Evolutionary conservation across 495 filamentous ascomycete species (phyloP).

Genomic region (Penicillium daleae): DNA sequence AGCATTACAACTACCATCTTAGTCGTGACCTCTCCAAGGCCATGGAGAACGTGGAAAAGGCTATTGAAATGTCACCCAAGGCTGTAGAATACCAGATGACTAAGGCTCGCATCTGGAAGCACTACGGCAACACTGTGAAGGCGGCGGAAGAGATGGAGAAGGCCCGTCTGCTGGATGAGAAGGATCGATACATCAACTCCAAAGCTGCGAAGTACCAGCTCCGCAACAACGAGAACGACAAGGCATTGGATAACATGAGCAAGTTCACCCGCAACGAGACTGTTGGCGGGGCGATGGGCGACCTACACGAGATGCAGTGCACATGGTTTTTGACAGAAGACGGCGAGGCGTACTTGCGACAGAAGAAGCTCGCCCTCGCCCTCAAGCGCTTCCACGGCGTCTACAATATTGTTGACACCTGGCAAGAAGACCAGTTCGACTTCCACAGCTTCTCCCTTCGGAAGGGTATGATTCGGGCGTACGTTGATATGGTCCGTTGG

Average conservation of each 20-base stretch:
- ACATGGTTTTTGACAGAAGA: constrained; percentile 97
- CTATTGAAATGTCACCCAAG: constrained; percentile 73
- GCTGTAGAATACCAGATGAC: constrained; percentile 94
- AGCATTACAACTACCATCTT: constrained; percentile 93
- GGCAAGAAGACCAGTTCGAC: constrained; percentile 98
- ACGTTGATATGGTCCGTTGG: constrained; percentile 96
- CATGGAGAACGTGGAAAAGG: constrained; percentile 77
- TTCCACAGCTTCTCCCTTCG: constrained; percentile 96
- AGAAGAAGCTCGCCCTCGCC: constrained; percentile 80
- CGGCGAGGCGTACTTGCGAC: constrained; percentile 84
- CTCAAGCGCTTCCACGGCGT: constrained; percentile 88
- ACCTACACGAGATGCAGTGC: constrained; percentile 98
- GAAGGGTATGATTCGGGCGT: constrained; percentile 93
- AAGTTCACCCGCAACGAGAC: constrained; percentile 94
- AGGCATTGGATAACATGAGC: constrained; percentile 84
- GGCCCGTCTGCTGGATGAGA: constrained; percentile 79
- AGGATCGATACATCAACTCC: constrained; percentile 96
- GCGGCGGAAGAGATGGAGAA: constrained; percentile 88
- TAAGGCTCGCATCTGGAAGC: constrained; percentile 92
- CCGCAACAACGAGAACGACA: constrained; percentile 86
- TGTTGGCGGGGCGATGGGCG: constrained; percentile 81
- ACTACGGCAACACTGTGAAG: constrained; percentile 77
- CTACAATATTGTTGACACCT: constrained; percentile 91
- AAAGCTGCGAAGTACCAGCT: constrained; percentile 98
- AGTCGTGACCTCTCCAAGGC: constrained; percentile 85